Evolutionary conservation across 2,329 filamentous ascomycete genomes (phyloP).

Genomic region (Cylindrodendrum hubeiense): DNA sequence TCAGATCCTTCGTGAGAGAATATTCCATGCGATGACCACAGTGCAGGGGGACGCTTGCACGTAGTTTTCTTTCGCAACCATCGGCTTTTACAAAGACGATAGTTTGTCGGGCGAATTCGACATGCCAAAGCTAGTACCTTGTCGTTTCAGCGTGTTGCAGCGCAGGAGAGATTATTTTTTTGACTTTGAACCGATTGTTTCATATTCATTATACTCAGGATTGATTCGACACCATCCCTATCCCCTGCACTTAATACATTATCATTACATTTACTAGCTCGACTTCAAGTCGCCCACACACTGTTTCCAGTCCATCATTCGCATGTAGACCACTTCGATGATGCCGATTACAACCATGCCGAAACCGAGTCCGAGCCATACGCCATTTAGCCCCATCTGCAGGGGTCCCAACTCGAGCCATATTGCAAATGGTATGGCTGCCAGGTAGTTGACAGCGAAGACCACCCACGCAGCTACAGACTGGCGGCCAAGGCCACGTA

Average conservation of each 20-base stretch:
- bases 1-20: too few relatives aligned
- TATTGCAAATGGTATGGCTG: constrained; percentile 52
- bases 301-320: constrained; percentile 18
- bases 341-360: constrained; percentile 26
- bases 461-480: constrained; percentile 52
- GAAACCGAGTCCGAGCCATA: constrained; percentile 25
- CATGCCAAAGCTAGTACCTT: too few relatives aligned
- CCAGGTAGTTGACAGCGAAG: constrained; percentile 52
- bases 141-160: too few relatives aligned
- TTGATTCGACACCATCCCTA: background rate
- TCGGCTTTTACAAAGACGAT: too few relatives aligned
- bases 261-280: background rate
- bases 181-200: background rate
- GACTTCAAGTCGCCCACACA: constrained; percentile 8
- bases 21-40: too few relatives aligned
- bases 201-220: background rate
- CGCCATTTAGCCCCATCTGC: constrained; percentile 40
- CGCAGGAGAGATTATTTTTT: too few relatives aligned
- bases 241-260: background rate
- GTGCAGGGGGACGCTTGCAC: too few relatives aligned
- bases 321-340: constrained; percentile 25
- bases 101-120: too few relatives aligned
- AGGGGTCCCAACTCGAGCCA: constrained; percentile 53
- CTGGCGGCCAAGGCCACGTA: constrained; percentile 55
- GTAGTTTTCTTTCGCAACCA: too few relatives aligned